These are phyloP conservation scores for Hymenoscyphus occultus DNA, from an alignment of 2,329 filamentous ascomycete genomes.

Conservation along the genomic window DNA sequence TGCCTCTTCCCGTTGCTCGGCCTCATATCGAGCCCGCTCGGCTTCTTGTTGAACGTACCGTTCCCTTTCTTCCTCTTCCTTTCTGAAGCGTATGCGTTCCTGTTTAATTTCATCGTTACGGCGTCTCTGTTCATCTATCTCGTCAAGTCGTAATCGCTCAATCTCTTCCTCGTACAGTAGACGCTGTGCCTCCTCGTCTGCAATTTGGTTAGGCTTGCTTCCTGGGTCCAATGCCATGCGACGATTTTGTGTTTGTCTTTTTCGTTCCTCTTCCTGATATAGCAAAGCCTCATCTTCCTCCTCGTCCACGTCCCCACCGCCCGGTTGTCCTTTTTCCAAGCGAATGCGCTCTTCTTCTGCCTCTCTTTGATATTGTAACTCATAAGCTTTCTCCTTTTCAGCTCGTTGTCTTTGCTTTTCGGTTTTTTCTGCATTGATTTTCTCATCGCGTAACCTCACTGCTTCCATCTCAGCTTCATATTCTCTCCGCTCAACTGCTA, in stretches of 20 bases:
- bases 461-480: slow-evolving; percentile 3
- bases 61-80: slow-evolving; percentile 3
- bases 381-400: slow-evolving; percentile 1
- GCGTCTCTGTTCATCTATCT: slow-evolving; percentile 4
- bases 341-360: background rate
- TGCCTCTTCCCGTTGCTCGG: background rate
- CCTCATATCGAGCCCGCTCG: background rate
- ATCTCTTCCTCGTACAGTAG: slow-evolving; percentile 4
- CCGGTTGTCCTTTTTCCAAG: background rate
- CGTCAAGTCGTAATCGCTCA: slow-evolving; percentile 3
- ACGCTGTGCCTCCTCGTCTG: slow-evolving; percentile 2
- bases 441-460: background rate
- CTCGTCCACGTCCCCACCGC: background rate
- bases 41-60: slow-evolving; percentile 5
- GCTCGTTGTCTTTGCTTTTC: background rate
- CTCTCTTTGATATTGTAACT: slow-evolving; percentile 2
- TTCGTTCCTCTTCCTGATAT: background rate
- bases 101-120: slow-evolving; percentile 5
- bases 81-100: background rate
- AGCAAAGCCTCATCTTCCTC: background rate
- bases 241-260: background rate
- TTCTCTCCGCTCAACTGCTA: background rate
- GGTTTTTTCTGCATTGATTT: background rate
- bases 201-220: background rate
- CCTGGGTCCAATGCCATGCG: background rate